Percentiles rank a stretch among this genome's conserved stretches.
Evolutionary conservation across 345 rosid genomes (phyloP).

Genomic region (Cardiospermum halicacabum): DNA sequence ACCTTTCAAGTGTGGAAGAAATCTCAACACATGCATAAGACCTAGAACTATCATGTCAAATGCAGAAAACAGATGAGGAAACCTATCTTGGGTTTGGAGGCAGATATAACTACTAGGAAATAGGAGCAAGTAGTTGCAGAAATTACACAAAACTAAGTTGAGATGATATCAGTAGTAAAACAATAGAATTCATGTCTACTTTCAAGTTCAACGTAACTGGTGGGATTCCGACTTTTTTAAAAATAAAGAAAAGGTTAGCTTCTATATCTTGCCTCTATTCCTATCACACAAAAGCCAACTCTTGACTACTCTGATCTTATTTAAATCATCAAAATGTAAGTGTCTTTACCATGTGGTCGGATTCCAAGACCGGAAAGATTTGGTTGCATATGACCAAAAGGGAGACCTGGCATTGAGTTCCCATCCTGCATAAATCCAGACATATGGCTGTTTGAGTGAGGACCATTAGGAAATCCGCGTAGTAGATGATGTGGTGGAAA

Average conservation of each 20-base stretch:
- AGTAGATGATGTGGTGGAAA: constrained; percentile 51
- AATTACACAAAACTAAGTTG: neutral
- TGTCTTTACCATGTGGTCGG: constrained; percentile 35
- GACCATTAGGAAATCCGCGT: constrained; percentile 56
- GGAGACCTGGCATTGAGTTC: constrained; percentile 56
- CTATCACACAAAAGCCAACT: neutral
- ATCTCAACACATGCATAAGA: neutral
- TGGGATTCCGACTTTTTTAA: too few species aligned
- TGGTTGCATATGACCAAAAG: constrained; percentile 55
- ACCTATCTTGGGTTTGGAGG: neutral
- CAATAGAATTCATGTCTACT: neutral
- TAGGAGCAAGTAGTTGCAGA: neutral
- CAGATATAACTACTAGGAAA: neutral
- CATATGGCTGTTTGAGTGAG: constrained; percentile 52
- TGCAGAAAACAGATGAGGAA: neutral
- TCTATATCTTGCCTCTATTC: too few species aligned
- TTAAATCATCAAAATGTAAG: neutral
- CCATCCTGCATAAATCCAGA: constrained; percentile 51
- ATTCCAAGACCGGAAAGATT: constrained; percentile 45
- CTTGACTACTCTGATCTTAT: neutral
- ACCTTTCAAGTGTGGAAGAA: neutral
- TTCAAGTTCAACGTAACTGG: neutral
- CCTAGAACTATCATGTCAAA: neutral
- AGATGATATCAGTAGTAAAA: neutral
- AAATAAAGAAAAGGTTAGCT: too few species aligned